phyloP scores from a whole-genome alignment of 441 rosid species.

The Jatropha podagrica region DNA sequence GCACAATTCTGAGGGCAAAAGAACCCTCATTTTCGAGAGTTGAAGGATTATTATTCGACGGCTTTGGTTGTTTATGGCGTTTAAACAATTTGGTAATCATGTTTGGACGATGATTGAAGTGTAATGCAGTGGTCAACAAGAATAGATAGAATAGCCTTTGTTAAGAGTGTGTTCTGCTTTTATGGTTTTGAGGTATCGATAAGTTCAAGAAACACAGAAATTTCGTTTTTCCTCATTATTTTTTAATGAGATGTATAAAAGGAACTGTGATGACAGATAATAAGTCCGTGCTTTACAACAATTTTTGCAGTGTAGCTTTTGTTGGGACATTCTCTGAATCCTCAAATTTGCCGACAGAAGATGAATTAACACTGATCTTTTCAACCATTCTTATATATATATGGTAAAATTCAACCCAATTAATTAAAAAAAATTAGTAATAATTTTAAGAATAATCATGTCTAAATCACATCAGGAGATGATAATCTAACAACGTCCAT shows the following conservation, averaged over 20 bases:
- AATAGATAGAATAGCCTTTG: not conserved
- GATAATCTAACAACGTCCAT: too few species aligned
- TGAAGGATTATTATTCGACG: not conserved
- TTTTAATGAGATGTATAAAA: not conserved
- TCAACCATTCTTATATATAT: too few species aligned
- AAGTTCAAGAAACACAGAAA: conserved; percentile 9
- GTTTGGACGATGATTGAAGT: not conserved
- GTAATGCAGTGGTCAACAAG: not conserved
- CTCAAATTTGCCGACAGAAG: conserved; percentile 1
- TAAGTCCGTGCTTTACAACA: not conserved
- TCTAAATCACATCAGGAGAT: too few species aligned
- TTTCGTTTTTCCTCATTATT: not conserved
- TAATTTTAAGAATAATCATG: too few species aligned
- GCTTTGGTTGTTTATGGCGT: conserved; percentile 25
- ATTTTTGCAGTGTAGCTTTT: conserved; percentile 13
- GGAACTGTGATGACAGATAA: conserved; percentile 12
- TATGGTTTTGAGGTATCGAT: conserved; percentile 16
- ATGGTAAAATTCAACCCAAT: too few species aligned
- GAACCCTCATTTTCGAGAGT: not conserved
- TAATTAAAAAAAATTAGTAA: too few species aligned
- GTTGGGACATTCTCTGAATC: not conserved
- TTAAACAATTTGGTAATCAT: conserved; percentile 41
- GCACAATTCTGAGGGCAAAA: conserved; percentile 40
- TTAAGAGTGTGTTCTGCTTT: not conserved
- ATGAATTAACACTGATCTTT: too few species aligned